A percentile compares a stretch with the other conserved stretches of the same genome.
Conservation (phyloP, 345 rosid species). For the Abelmoschus esculentus region DNA sequence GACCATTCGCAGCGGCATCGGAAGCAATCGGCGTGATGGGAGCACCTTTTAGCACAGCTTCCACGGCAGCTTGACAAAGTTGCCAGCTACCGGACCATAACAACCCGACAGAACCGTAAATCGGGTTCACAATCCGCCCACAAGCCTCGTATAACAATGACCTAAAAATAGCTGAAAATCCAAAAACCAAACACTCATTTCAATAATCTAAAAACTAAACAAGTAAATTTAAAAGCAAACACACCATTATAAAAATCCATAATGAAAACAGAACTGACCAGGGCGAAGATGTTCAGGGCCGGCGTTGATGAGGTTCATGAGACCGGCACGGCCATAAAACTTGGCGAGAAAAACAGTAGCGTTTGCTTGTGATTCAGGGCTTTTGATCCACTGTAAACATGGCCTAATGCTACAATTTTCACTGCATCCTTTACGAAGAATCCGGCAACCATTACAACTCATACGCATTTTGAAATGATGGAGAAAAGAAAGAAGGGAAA, state of each 20-base stretch:
- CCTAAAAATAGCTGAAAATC: slow-evolving; percentile 66
- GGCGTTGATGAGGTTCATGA: slow-evolving; percentile 92
- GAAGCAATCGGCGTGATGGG: slow-evolving; percentile 67
- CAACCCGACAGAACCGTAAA: slow-evolving; percentile 90
- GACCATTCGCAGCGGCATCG: slow-evolving; percentile 57
- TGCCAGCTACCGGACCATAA: slow-evolving; percentile 94
- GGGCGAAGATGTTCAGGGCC: slow-evolving; percentile 96
- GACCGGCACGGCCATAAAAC: slow-evolving; percentile 95
- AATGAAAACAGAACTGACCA: slow-evolving; percentile 30
- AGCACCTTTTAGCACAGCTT: slow-evolving; percentile 78
- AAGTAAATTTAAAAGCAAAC: background rate
- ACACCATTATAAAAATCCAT: background rate
- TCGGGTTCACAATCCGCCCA: slow-evolving; percentile 93
- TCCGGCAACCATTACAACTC: slow-evolving; percentile 98
- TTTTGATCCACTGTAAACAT: slow-evolving; percentile 90
- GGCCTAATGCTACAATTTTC: slow-evolving; percentile 88
- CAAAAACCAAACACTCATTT: background rate
- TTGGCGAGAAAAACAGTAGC: slow-evolving; percentile 97
- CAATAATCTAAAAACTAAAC: background rate
- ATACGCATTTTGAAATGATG: slow-evolving; percentile 46
- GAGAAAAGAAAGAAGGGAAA: background rate
- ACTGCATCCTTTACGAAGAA: slow-evolving; percentile 91
- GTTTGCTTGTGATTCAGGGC: slow-evolving; percentile 83
- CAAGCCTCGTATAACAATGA: slow-evolving; percentile 97
- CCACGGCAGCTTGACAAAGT: slow-evolving; percentile 93